These are phyloP conservation scores for Boletus coccyginus DNA, from an alignment of 768 basidiomycete species.

Conservation along the genomic window DNA sequence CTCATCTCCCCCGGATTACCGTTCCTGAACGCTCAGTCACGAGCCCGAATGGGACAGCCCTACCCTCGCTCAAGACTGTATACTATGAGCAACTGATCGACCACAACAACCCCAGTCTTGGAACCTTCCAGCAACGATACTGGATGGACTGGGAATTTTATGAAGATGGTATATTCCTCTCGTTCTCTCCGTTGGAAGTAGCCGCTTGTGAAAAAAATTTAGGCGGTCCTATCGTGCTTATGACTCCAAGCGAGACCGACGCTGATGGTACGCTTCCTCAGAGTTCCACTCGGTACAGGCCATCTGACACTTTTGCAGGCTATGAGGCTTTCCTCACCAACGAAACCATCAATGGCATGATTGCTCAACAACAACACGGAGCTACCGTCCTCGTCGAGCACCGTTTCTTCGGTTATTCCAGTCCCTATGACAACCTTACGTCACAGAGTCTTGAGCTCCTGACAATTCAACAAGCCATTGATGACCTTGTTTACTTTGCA, in stretches of 20 bases:
- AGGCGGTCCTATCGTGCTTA: conserved; percentile 28
- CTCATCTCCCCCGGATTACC: conserved; percentile 13
- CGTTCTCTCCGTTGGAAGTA: background rate
- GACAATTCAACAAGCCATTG: conserved; percentile 72
- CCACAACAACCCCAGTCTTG: conserved; percentile 53
- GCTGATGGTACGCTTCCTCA: conserved; percentile 36
- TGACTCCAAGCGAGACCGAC: conserved; percentile 63
- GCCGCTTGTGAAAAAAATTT: background rate
- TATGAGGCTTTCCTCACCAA: conserved; percentile 61
- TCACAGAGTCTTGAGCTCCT: conserved; percentile 55
- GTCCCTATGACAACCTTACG: conserved; percentile 60
- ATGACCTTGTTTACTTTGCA: conserved; percentile 70
- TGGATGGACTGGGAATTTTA: conserved; percentile 72
- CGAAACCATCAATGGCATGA: conserved; percentile 56
- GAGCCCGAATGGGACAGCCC: conserved; percentile 22
- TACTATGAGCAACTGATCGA: conserved; percentile 37
- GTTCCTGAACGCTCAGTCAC: conserved; percentile 6
- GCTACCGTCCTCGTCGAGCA: conserved; percentile 67
- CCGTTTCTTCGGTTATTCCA: conserved; percentile 74
- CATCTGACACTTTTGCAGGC: conserved; percentile 7
- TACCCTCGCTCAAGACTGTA: conserved; percentile 26
- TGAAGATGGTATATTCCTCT: conserved; percentile 37
- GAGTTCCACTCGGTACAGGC: background rate
- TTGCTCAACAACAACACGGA: conserved; percentile 64
- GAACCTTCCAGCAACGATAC: conserved; percentile 76